Percentiles rank a stretch among this genome's conserved stretches.
Conservation (phyloP, 2,329 filamentous ascomycete genomes). For the Huntiella omanensis region DNA sequence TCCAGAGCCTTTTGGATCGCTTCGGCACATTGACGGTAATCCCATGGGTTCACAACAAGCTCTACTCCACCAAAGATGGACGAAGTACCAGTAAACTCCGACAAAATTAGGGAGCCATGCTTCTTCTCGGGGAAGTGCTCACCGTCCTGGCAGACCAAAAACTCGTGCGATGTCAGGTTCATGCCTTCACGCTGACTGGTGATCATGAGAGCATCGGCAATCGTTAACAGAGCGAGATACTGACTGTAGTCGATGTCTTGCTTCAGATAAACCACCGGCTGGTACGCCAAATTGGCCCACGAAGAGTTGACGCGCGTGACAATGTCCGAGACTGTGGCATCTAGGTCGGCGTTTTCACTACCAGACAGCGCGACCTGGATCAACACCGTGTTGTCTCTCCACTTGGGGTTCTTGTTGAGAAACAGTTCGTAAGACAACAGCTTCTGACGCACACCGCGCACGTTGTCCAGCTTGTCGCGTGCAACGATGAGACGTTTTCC, state of each 20-base stretch:
- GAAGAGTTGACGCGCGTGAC: slow-evolving; percentile 85
- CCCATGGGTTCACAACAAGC: slow-evolving; percentile 85
- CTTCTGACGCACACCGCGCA: slow-evolving; percentile 86
- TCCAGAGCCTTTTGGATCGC: slow-evolving; percentile 70
- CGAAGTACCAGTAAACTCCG: slow-evolving; percentile 85
- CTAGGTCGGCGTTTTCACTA: slow-evolving; percentile 71
- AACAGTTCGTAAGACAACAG: slow-evolving; percentile 83
- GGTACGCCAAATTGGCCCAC: slow-evolving; percentile 78
- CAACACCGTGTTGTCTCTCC: slow-evolving; percentile 70
- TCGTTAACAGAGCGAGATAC: slow-evolving; percentile 76
- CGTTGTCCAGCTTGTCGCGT: slow-evolving; percentile 82
- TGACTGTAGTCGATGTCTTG: slow-evolving; percentile 88
- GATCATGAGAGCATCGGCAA: slow-evolving; percentile 85
- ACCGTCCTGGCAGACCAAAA: slow-evolving; percentile 82
- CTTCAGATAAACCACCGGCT: slow-evolving; percentile 82
- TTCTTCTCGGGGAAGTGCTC: slow-evolving; percentile 50
- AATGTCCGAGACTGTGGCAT: slow-evolving; percentile 80
- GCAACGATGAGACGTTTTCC: slow-evolving; percentile 84
- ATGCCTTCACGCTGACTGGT: slow-evolving; percentile 91
- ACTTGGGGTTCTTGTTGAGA: slow-evolving; percentile 81
- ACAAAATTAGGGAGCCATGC: slow-evolving; percentile 75
- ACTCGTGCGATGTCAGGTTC: slow-evolving; percentile 93
- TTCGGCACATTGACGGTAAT: slow-evolving; percentile 72
- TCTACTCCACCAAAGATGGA: slow-evolving; percentile 67
- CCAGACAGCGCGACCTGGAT: slow-evolving; percentile 89